These are phyloP conservation scores for Erodium moschatum DNA, from an alignment of 441 rosid species.

Conservation along the genomic window DNA sequence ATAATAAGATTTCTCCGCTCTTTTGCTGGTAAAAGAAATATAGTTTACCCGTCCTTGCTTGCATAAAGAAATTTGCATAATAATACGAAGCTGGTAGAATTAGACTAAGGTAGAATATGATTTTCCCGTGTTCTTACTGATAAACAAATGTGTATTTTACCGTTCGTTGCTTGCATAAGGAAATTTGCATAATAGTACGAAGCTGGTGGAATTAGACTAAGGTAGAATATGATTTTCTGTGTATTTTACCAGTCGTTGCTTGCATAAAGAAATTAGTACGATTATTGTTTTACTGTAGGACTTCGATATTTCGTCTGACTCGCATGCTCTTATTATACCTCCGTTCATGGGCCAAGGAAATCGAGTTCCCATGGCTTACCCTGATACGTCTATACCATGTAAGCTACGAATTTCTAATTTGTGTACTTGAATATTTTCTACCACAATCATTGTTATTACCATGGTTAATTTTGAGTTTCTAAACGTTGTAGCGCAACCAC, in stretches of 20 bases:
- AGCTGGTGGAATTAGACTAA: too few species aligned
- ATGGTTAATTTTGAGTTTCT: constrained; percentile 9
- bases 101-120: too few species aligned
- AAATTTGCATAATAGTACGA: not conserved
- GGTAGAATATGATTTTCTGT: too few species aligned
- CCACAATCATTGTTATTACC: not conserved
- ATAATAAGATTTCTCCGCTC: too few species aligned
- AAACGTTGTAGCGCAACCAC: constrained; percentile 50
- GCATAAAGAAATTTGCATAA: not conserved
- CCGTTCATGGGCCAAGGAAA: constrained; percentile 41
- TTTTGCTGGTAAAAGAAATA: too few species aligned
- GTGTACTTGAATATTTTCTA: not conserved
- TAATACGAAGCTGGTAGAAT: too few species aligned
- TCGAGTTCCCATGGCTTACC: constrained; percentile 38
- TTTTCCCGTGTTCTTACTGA: too few species aligned
- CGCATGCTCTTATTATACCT: constrained; percentile 58
- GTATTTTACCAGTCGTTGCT: not conserved
- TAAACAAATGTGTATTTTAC: too few species aligned
- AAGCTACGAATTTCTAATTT: constrained; percentile 22
- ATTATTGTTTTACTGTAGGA: constrained; percentile 30
- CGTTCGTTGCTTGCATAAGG: not conserved
- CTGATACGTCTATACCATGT: constrained; percentile 47
- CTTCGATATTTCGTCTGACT: constrained; percentile 45
- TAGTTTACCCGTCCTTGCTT: constrained; percentile 14
- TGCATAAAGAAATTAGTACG: not conserved